Percentiles rank a stretch among this genome's conserved stretches.
Conservation (phyloP, 176 grass and related monocot species). For the Alopecurus myosuroides region DNA sequence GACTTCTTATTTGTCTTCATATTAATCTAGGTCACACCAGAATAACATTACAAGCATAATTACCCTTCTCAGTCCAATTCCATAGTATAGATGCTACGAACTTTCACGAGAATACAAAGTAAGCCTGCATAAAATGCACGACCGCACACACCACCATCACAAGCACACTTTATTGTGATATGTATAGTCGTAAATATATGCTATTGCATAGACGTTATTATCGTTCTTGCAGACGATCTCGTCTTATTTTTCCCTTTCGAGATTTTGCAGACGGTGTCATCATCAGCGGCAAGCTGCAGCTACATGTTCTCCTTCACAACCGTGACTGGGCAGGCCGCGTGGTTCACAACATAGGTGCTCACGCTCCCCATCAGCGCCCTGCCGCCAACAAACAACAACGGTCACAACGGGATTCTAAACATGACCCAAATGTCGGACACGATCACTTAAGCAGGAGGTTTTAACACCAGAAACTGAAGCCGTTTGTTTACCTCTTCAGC, state of each 20-base stretch:
- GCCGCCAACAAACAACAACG: neutral
- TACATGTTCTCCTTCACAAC: slow-evolving; percentile 61
- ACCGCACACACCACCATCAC: too few species aligned
- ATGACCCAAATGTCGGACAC: neutral
- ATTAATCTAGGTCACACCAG: too few species aligned
- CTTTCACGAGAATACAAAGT: too few species aligned
- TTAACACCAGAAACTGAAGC: neutral
- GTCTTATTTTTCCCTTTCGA: neutral
- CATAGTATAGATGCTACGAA: too few species aligned
- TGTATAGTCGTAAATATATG: neutral
- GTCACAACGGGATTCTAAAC: neutral
- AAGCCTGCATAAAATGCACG: too few species aligned
- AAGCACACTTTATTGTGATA: neutral
- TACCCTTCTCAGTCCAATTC: too few species aligned
- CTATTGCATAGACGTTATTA: neutral
- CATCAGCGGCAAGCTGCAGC: neutral
- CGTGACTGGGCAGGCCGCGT: slow-evolving; percentile 57
- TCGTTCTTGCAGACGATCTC: neutral
- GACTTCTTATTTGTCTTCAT: too few species aligned
- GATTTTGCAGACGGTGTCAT: neutral
- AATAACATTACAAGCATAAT: too few species aligned
- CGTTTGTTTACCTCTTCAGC: slow-evolving; percentile 54
- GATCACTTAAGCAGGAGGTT: neutral
- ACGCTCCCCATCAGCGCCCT: slow-evolving; percentile 83
- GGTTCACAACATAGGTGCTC: slow-evolving; percentile 54